Conservation (phyloP, 2,329 filamentous ascomycete genomes). For the Colletotrichum melonis region DNA sequence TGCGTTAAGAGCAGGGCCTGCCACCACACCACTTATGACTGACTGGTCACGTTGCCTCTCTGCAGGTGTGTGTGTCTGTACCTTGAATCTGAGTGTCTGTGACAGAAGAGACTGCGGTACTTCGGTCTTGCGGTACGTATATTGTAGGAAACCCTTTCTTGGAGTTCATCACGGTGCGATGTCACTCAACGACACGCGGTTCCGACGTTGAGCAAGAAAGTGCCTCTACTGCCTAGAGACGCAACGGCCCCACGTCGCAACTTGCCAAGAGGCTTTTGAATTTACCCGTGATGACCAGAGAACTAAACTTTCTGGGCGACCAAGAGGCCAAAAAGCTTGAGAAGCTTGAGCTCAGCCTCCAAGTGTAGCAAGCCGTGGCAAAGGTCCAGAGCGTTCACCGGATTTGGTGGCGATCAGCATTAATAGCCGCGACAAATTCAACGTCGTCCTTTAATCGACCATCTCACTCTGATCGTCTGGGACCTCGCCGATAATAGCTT, state of each 20-base stretch:
- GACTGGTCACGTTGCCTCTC: constrained; percentile 24
- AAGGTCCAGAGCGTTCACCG: background rate
- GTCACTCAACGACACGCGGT: constrained; percentile 12
- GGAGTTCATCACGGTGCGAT: constrained; percentile 1
- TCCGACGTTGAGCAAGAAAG: background rate
- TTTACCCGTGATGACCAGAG: constrained; percentile 28
- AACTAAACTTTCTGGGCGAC: constrained; percentile 19
- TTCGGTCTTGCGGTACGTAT: background rate
- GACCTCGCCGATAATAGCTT: background rate
- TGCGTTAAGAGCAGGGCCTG: constrained; percentile 15
- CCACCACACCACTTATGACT: constrained; percentile 16
- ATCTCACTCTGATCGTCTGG: background rate
- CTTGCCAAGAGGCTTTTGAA: constrained; percentile 24
- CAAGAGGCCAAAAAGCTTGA: constrained; percentile 29
- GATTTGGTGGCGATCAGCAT: constrained; percentile 6
- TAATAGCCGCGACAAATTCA: background rate
- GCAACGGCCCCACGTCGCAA: background rate
- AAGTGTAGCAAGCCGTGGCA: constrained; percentile 10
- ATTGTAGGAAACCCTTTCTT: background rate
- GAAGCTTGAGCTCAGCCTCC: constrained; percentile 34
- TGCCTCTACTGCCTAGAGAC: background rate
- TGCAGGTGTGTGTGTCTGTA: background rate
- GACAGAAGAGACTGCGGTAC: background rate
- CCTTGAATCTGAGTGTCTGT: background rate
- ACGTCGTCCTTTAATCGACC: background rate